These are phyloP conservation scores for Schoenoplectus triqueter DNA, from an alignment of 202 grass and related monocot genomes.

Conservation along the genomic window DNA sequence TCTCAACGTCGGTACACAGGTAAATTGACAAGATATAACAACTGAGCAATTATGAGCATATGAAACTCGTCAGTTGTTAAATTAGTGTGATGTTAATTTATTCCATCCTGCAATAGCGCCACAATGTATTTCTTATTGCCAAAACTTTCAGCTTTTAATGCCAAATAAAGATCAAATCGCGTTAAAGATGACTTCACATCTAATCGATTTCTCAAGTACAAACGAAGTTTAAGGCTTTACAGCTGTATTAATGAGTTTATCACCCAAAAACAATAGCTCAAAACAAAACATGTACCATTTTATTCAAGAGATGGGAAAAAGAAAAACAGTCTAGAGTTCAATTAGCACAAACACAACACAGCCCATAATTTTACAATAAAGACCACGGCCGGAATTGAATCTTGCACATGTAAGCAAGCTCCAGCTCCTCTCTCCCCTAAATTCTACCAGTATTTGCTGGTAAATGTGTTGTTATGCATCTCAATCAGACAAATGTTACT, in stretches of 20 bases:
- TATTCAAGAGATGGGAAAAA: background rate
- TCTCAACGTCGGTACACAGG: no score
- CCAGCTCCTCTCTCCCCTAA: background rate
- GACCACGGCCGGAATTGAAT: background rate
- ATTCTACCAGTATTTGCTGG: background rate
- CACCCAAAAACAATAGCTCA: background rate
- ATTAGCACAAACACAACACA: constrained; percentile 3
- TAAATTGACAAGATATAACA: no score
- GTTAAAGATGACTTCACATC: background rate
- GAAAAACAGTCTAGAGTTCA: background rate
- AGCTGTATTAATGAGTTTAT: background rate
- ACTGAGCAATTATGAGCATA: no score
- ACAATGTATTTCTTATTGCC: no score
- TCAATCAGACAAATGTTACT: background rate
- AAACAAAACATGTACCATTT: background rate
- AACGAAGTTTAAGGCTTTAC: background rate
- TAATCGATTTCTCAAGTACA: background rate
- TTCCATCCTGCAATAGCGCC: no score
- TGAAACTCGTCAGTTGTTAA: no score
- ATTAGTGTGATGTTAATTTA: no score
- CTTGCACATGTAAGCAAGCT: background rate
- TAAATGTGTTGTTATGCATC: background rate
- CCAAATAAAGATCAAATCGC: background rate
- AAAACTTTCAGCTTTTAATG: no score
- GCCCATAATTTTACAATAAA: background rate